Percentiles rank a stretch among this genome's conserved stretches.
Conservation (phyloP, 2,329 filamentous ascomycete genomes). For the Ophiobolus disseminans region DNA sequence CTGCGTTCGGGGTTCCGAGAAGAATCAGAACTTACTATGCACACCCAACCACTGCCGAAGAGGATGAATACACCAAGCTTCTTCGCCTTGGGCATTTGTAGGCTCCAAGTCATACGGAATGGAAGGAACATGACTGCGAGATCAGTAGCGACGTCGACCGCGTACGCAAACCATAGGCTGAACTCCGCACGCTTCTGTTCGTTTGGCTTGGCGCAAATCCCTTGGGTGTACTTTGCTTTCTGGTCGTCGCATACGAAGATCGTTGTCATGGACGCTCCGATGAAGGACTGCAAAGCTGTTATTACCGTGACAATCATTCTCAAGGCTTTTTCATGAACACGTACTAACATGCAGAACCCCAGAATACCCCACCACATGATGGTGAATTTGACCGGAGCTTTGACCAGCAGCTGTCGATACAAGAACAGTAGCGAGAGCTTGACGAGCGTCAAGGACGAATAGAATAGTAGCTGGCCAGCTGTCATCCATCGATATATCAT, state of each 20-base stretch:
- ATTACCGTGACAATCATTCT: no score
- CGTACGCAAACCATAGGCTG: conserved; percentile 45
- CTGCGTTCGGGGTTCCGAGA: no score
- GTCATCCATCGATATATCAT: no score
- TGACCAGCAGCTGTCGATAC: conserved; percentile 44
- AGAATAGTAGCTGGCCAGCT: no score
- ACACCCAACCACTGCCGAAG: conserved; percentile 27
- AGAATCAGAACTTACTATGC: no score
- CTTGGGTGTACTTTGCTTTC: conserved; percentile 45
- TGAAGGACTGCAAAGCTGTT: no score
- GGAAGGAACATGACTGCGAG: conserved; percentile 49
- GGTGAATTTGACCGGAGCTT: conserved; percentile 31
- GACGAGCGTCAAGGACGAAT: no score
- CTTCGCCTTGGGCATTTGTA: conserved; percentile 41
- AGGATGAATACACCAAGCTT: conserved; percentile 42
- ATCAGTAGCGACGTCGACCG: conserved; percentile 45
- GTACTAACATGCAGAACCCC: conserved; percentile 40
- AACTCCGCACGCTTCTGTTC: conserved; percentile 18
- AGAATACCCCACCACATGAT: conserved; percentile 46
- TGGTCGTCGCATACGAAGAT: conserved; percentile 47
- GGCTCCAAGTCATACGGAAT: conserved; percentile 46
- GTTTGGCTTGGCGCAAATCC: conserved; percentile 27
- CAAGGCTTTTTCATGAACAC: no score
- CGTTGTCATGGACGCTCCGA: no score
- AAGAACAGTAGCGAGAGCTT: conserved; percentile 50